Evolutionary conservation across 2,329 filamentous ascomycete species (phyloP), one percentile per base, ranked within the genome.

Genomic region (Cylindrodendrum hubeiense): DNA sequence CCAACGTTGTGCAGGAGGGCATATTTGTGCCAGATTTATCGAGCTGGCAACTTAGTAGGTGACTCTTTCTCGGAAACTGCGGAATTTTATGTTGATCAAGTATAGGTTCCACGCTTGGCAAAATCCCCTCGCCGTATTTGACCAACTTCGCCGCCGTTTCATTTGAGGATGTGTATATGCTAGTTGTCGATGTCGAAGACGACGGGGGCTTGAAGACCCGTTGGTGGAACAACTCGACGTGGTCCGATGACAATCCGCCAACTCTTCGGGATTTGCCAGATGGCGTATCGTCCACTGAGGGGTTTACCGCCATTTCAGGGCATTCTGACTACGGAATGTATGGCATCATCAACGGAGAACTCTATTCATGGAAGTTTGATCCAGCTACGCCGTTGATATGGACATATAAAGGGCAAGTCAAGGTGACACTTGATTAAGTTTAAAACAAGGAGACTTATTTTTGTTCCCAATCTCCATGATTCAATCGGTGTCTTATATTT

Each of bases 311-410:
- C 5, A 34, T 61, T 34, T 17, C 59, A 4, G 9, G 34, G 9
- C 24, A 55, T 22, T 26, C 22, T 8, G 59, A 50, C 22, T 30
- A 28, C 24, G 46, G 51, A 30, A 21, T 61, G 2, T 55, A 61
- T 9, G 43, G 51, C 3, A 15, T 61, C 2, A 24, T 61, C 4
- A 19, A 49, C 13, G 34, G n/a, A 26, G 24, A 44, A 2, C 34
- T 61, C 9, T 24, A 61, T 21, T 30, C 54, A 37, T 61, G 59
- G 59, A 22, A 21, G 10, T 61, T 61, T 24, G 33, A 47, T 1
- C 19, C 37, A n/a, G n/a, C 5, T 8, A 39, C 37, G 15, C 37
- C 37, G 1, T n/a, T 39, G 37, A 8, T n/a, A 3, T 39, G 37
- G 37, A 39, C 15, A 5, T n/a, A 39, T 19, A 7, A 17, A 39